These are phyloP conservation scores for Nannochloropsis gaditana DNA, from an alignment of 108 stramenopile genomes.

Conservation along the genomic window DNA sequence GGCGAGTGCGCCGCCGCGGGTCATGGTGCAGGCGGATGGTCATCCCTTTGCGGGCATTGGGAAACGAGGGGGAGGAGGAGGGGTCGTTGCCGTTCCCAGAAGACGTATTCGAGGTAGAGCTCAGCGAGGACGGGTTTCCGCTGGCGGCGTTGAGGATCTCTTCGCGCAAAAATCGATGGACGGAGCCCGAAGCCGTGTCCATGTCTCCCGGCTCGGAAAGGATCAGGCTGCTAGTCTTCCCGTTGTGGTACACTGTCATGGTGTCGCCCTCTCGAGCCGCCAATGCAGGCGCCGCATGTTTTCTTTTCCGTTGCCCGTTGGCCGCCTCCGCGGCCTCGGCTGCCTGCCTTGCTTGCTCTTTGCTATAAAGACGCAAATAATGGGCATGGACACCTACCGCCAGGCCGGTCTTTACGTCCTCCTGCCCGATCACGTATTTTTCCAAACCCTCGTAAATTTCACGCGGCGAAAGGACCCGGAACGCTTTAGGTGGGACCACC, in stretches of 20 bases:
- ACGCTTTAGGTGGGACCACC: constrained; percentile 57
- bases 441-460: constrained; percentile 73
- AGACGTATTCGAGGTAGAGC: neutral
- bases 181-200: neutral
- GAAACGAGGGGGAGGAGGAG: neutral
- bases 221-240: neutral
- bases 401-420: constrained; percentile 68
- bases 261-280: neutral
- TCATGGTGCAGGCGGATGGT: neutral
- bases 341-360: neutral
- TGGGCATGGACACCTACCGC: constrained; percentile 91
- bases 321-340: neutral
- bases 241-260: constrained; percentile 8
- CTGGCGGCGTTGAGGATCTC: constrained; percentile 8
- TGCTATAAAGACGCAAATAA: constrained; percentile 61
- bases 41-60: neutral
- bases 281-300: too few relatives aligned
- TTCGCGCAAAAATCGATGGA: constrained; percentile 12
- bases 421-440: constrained; percentile 88
- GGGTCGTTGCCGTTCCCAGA: neutral
- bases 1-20: neutral
- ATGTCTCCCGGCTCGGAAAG: neutral
- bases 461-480: constrained; percentile 44
- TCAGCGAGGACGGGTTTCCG: neutral
- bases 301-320: neutral